Percentiles rank a stretch among this genome's conserved stretches.
phyloP scores from a whole-genome alignment of 179 eudicot genomes.

The Camellia oleifera region DNA sequence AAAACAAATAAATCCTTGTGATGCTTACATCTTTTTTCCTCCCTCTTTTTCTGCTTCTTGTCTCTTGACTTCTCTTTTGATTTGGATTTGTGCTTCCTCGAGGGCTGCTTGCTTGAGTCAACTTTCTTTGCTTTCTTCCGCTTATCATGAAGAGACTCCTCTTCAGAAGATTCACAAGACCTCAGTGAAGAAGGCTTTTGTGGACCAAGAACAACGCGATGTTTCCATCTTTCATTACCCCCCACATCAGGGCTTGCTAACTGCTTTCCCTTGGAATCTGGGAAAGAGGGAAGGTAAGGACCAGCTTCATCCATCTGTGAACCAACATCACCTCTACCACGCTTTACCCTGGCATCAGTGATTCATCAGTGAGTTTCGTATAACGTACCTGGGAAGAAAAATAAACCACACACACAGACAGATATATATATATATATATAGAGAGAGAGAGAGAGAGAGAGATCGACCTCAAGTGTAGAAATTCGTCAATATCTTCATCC shows the following conservation, averaged over 20 bases:
- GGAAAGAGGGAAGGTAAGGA: constrained; percentile 55
- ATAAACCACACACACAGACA: not conserved
- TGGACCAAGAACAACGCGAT: constrained; percentile 49
- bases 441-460: not conserved
- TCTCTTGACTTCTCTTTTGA: constrained; percentile 45
- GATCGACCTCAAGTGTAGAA: constrained; percentile 81
- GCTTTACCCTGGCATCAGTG: constrained; percentile 59
- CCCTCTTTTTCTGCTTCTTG: constrained; percentile 32
- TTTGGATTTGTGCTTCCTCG: constrained; percentile 30
- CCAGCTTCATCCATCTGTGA: constrained; percentile 97
- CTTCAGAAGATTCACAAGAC: constrained; percentile 39
- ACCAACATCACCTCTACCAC: constrained; percentile 90
- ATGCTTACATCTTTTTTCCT: constrained; percentile 35
- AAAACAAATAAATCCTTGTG: not conserved
- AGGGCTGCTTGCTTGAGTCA: constrained; percentile 49
- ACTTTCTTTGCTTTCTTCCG: constrained; percentile 42
- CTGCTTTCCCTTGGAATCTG: constrained; percentile 30
- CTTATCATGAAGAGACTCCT: constrained; percentile 29
- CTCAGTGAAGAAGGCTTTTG: constrained; percentile 46
- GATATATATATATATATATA: too few species aligned
- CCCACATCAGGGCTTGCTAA: constrained; percentile 19
- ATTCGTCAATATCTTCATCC: constrained; percentile 81
- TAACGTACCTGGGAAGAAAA: not conserved
- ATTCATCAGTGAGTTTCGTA: constrained; percentile 9
- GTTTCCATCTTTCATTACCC: constrained; percentile 19